phyloP scores from a whole-genome alignment of 2,329 filamentous ascomycete genomes.

The Byssochlamys sp. region DNA sequence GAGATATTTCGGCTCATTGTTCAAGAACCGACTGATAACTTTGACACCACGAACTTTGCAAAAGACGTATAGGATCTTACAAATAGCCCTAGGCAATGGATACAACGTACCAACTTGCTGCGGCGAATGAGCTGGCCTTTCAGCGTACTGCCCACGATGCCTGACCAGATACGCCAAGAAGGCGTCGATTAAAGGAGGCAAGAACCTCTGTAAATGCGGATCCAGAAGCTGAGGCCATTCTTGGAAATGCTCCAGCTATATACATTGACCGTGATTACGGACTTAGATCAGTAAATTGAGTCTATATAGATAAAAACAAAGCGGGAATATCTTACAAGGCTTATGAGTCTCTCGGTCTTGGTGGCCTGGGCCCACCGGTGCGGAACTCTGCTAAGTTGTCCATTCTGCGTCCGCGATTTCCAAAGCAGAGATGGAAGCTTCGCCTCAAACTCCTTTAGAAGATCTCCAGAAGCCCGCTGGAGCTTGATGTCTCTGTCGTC shows the following conservation, averaged over 20 bases:
- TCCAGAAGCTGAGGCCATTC: constrained; percentile 91
- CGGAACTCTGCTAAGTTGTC: constrained; percentile 17
- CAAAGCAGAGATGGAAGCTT: constrained; percentile 36
- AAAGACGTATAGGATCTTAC: constrained; percentile 72
- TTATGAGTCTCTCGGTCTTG: constrained; percentile 31
- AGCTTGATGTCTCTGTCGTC: constrained; percentile 38
- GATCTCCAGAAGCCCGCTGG: constrained; percentile 36
- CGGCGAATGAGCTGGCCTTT: constrained; percentile 23
- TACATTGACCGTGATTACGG: neutral
- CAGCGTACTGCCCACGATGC: constrained; percentile 34
- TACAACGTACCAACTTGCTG: constrained; percentile 27
- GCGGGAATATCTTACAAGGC: constrained; percentile 25
- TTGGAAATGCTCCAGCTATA: constrained; percentile 74
- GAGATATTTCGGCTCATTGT: constrained; percentile 77
- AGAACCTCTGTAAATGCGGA: constrained; percentile 63
- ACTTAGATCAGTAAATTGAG: constrained; percentile 5
- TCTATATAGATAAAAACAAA: constrained; percentile 4
- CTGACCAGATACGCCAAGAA: constrained; percentile 57
- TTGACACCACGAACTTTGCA: constrained; percentile 93
- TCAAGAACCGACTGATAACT: constrained; percentile 80
- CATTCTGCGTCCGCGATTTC: constrained; percentile 20
- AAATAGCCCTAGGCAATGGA: constrained; percentile 61
- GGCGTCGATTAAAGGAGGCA: constrained; percentile 64
- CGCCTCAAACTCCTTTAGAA: constrained; percentile 32
- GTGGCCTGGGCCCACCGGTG: constrained; percentile 30